These are phyloP conservation scores for Wickerhamiella siamensis DNA, from an alignment of 805 yeast genomes.

Conservation along the genomic window DNA sequence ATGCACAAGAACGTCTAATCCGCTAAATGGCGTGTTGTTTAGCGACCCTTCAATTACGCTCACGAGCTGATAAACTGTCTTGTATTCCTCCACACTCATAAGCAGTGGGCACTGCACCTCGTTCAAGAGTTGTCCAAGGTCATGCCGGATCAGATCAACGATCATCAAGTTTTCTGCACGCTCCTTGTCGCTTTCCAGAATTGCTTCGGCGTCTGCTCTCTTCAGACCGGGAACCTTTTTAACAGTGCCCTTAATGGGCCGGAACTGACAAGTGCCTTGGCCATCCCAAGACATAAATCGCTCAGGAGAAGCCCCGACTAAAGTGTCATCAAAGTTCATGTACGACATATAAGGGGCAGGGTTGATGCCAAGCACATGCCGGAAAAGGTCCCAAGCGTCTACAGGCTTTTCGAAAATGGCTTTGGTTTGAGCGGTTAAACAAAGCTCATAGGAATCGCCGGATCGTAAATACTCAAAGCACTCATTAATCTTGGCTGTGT, in stretches of 20 bases:
- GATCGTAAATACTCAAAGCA: slow-evolving; percentile 56
- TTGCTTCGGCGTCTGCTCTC: slow-evolving; percentile 41
- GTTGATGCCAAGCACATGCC: slow-evolving; percentile 51
- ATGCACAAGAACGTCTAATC: slow-evolving; percentile 62
- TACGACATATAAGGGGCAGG: slow-evolving; percentile 90
- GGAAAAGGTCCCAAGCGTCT: slow-evolving; percentile 68
- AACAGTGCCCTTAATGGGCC: slow-evolving; percentile 96
- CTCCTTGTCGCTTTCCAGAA: slow-evolving; percentile 76
- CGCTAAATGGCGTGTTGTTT: slow-evolving; percentile 31
- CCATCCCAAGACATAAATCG: slow-evolving; percentile 65
- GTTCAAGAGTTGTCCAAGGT: slow-evolving; percentile 50
- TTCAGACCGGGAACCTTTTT: slow-evolving; percentile 44
- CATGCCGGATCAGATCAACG: slow-evolving; percentile 89
- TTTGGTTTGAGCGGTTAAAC: slow-evolving; percentile 66
- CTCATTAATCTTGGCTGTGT: slow-evolving; percentile 38
- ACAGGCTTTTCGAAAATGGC: slow-evolving; percentile 34
- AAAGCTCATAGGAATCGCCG: slow-evolving; percentile 90
- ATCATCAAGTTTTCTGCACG: slow-evolving; percentile 94
- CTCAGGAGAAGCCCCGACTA: slow-evolving; percentile 89
- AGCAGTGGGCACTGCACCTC: slow-evolving; percentile 57
- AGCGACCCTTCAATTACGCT: slow-evolving; percentile 68
- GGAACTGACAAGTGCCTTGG: slow-evolving; percentile 49
- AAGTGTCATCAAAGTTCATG: slow-evolving; percentile 48
- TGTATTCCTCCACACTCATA: slow-evolving; percentile 87
- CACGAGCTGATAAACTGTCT: slow-evolving; percentile 81